A percentile compares a stretch with the other conserved stretches of the same genome.
phyloP scores from a whole-genome alignment of 2,329 filamentous ascomycete genomes.

The Alternaria ventricosa region DNA sequence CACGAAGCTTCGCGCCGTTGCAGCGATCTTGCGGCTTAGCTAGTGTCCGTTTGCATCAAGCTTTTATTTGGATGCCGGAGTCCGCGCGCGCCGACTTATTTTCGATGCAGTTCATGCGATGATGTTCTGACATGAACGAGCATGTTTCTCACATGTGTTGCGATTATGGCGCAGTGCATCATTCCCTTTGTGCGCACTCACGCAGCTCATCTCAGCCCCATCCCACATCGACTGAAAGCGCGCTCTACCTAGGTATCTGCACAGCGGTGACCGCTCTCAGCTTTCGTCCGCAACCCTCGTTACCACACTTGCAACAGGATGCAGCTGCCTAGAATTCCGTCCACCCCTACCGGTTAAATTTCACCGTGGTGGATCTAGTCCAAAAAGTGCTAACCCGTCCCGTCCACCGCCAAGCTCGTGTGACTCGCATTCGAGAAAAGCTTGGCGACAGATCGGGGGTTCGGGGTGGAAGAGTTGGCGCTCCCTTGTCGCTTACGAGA shows the following conservation, averaged over 20 bases:
- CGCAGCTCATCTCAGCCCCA: neutral
- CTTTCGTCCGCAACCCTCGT: neutral
- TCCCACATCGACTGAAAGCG: neutral
- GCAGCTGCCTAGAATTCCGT: neutral
- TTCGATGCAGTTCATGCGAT: neutral
- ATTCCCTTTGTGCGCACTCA: neutral
- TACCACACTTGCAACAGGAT: neutral
- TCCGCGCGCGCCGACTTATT: neutral
- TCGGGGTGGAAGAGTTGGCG: slow-evolving; percentile 1
- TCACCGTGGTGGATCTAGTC: neutral
- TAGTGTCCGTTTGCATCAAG: neutral
- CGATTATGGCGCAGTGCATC: neutral
- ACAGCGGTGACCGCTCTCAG: neutral
- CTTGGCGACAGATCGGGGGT: slow-evolving; percentile 6
- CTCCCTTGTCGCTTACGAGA: neutral
- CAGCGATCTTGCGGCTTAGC: slow-evolving; percentile 3
- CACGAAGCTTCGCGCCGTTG: neutral
- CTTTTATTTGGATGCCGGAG: neutral
- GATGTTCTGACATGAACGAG: neutral
- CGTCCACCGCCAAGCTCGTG: neutral
- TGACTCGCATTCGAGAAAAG: neutral
- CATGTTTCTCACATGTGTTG: neutral
- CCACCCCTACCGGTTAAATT: neutral
- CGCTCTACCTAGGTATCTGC: neutral
- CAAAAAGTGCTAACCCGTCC: neutral